These are phyloP conservation scores for Hemileia vastatrix DNA, from an alignment of 1,284 basidiomycete species.

Conservation along the genomic window DNA sequence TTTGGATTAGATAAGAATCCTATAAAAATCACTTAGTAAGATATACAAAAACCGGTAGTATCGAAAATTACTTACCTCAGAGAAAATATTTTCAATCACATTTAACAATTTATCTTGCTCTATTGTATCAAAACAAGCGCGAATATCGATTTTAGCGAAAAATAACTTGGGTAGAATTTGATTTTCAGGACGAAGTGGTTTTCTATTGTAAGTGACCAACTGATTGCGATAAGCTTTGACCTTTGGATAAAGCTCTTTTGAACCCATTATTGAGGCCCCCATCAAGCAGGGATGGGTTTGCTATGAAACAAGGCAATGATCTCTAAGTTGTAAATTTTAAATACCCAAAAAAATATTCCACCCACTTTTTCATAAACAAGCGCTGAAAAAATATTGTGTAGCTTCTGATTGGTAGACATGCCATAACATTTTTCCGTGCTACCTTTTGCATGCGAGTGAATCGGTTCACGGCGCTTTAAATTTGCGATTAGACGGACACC, in stretches of 20 bases:
- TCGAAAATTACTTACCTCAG: constrained; percentile 52
- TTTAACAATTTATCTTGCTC: constrained; percentile 73
- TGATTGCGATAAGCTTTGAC: constrained; percentile 61
- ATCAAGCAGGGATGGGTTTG: constrained; percentile 56
- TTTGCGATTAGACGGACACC: constrained; percentile 94
- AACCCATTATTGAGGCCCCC: constrained; percentile 71
- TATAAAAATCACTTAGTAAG: constrained; percentile 26
- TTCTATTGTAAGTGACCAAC: constrained; percentile 49
- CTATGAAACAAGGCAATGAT: constrained; percentile 46
- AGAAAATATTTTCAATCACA: constrained; percentile 64
- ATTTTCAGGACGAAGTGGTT: constrained; percentile 46
- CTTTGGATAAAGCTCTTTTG: constrained; percentile 66
- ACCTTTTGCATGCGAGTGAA: no score
- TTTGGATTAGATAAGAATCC: constrained; percentile 52
- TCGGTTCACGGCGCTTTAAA: constrained; percentile 62
- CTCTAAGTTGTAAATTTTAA: constrained; percentile 1
- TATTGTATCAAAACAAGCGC: constrained; percentile 92
- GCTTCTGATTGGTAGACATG: constrained; percentile 72
- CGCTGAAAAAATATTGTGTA: constrained; percentile 72
- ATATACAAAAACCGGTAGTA: constrained; percentile 31
- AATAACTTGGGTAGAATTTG: constrained; percentile 66
- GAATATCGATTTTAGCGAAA: constrained; percentile 93
- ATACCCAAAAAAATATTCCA: constrained; percentile 5
- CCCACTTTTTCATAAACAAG: constrained; percentile 72
- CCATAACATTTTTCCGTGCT: constrained; percentile 30